A percentile compares a stretch with the other conserved stretches of the same genome.
phyloP scores from a whole-genome alignment of 139 green algal species.

The Chlorella sp. region DNA sequence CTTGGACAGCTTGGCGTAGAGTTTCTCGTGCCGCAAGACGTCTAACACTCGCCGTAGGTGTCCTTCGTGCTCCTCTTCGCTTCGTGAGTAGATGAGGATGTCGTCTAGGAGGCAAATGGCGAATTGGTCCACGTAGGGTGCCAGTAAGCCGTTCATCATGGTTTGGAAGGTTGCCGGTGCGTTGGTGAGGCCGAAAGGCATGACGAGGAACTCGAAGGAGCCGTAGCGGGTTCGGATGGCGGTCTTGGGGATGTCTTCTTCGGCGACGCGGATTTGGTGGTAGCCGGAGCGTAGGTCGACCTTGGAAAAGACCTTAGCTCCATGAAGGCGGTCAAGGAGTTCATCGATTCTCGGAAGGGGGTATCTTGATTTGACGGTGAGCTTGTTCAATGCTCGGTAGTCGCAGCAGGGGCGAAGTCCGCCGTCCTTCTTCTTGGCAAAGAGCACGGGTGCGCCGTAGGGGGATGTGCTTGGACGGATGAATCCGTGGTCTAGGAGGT shows the following conservation, averaged over 20 bases:
- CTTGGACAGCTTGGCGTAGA: constrained; percentile 13
- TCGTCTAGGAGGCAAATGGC: constrained; percentile 71
- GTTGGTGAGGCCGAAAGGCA: constrained; percentile 61
- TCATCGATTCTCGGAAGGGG: constrained; percentile 61
- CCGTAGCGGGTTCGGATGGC: constrained; percentile 44
- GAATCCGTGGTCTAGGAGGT: constrained; percentile 52
- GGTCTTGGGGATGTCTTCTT: constrained; percentile 48
- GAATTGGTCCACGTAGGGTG: too few relatives aligned
- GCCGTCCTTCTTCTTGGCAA: constrained; percentile 59
- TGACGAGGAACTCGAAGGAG: constrained; percentile 39
- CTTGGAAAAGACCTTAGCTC: constrained; percentile 47
- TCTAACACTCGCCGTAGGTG: constrained; percentile 50
- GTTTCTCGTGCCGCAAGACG: constrained; percentile 27
- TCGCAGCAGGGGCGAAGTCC: constrained; percentile 60
- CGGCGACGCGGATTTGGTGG: constrained; percentile 38
- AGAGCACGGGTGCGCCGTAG: constrained; percentile 57
- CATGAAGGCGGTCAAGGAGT: constrained; percentile 46
- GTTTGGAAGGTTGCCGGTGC: constrained; percentile 59
- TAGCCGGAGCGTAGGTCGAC: constrained; percentile 53
- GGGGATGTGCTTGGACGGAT: constrained; percentile 59
- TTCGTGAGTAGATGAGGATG: constrained; percentile 59
- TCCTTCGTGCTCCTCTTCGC: constrained; percentile 43
- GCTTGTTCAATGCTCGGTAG: constrained; percentile 58
- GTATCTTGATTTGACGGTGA: constrained; percentile 49
- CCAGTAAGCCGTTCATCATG: not conserved